Conservation (phyloP, 1,284 basidiomycete genomes). For the Earliella scabrosa region DNA sequence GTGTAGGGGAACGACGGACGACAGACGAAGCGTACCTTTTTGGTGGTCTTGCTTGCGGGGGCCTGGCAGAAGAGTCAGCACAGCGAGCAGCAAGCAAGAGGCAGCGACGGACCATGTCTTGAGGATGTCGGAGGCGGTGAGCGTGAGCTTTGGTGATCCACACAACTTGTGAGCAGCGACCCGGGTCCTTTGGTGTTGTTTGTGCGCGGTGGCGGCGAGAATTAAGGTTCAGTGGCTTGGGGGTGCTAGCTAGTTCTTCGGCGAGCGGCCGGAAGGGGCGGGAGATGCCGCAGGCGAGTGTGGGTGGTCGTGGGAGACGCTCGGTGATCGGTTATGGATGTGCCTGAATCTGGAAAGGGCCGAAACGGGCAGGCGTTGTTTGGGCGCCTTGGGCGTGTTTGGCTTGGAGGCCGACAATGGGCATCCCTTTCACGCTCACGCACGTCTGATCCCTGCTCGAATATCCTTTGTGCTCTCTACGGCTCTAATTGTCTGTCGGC, state of each 20-base stretch:
- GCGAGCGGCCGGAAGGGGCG: slow-evolving; percentile 3
- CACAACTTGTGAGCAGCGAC: slow-evolving; percentile 19
- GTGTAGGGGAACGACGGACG: slow-evolving; percentile 1
- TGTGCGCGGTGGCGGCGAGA: slow-evolving; percentile 26
- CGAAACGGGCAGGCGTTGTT: slow-evolving; percentile 29
- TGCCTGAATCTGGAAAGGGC: background rate
- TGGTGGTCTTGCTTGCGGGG: slow-evolving; percentile 39
- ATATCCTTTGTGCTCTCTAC: slow-evolving; percentile 19
- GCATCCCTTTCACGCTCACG: slow-evolving; percentile 26
- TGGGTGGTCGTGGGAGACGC: slow-evolving; percentile 17
- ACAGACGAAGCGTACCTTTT: slow-evolving; percentile 38
- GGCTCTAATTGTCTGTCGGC: slow-evolving; percentile 18
- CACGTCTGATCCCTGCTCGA: background rate
- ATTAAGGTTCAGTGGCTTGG: slow-evolving; percentile 43
- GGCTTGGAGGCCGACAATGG: slow-evolving; percentile 25
- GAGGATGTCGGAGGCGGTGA: slow-evolving; percentile 47
- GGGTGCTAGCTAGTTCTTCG: slow-evolving; percentile 37
- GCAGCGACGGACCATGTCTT: slow-evolving; percentile 62
- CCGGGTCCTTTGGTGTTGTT: slow-evolving; percentile 34
- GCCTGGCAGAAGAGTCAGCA: slow-evolving; percentile 26
- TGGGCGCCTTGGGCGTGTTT: slow-evolving; percentile 8
- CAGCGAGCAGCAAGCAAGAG: slow-evolving; percentile 2
- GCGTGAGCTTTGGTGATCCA: slow-evolving; percentile 24
- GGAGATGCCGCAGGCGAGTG: background rate
- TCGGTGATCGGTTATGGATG: slow-evolving; percentile 6